Evolutionary conservation across 2,329 filamentous ascomycete species (phyloP).

Genomic region (Plenodomus lindquistii): DNA sequence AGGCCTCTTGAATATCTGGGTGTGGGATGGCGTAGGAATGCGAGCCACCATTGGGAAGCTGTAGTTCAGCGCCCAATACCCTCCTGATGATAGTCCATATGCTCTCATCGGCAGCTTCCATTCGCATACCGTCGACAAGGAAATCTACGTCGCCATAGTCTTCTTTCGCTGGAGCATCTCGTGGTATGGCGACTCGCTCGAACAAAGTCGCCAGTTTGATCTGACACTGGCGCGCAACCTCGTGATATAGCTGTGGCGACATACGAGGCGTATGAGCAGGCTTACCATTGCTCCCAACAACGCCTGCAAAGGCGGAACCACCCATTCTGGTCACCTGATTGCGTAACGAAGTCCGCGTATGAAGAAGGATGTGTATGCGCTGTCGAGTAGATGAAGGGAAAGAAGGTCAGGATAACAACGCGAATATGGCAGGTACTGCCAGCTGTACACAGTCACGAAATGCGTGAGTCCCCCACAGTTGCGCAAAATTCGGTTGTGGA

Average conservation of each 20-base stretch:
- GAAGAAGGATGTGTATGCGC: conserved; percentile 1
- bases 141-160: conserved; percentile 77
- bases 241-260: conserved; percentile 59
- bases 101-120: conserved; percentile 9
- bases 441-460: background rate
- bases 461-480: background rate
- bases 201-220: conserved; percentile 58
- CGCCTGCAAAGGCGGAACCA: conserved; percentile 50
- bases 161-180: conserved; percentile 70
- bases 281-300: conserved; percentile 43
- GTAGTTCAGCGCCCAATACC: conserved; percentile 52
- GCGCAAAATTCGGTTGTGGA: background rate
- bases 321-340: conserved; percentile 67
- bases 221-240: conserved; percentile 54
- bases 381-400: background rate
- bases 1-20: conserved; percentile 31
- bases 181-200: conserved; percentile 60
- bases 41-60: conserved; percentile 25
- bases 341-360: too few relatives aligned
- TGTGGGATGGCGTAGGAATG: conserved; percentile 57
- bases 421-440: too few relatives aligned
- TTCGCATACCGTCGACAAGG: conserved; percentile 51
- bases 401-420: too few relatives aligned
- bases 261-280: conserved; percentile 68
- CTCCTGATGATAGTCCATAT: conserved; percentile 41